Conservation (phyloP, 1,139 yeast genomes). For the Zygosaccharomyces pseudobailii region DNA sequence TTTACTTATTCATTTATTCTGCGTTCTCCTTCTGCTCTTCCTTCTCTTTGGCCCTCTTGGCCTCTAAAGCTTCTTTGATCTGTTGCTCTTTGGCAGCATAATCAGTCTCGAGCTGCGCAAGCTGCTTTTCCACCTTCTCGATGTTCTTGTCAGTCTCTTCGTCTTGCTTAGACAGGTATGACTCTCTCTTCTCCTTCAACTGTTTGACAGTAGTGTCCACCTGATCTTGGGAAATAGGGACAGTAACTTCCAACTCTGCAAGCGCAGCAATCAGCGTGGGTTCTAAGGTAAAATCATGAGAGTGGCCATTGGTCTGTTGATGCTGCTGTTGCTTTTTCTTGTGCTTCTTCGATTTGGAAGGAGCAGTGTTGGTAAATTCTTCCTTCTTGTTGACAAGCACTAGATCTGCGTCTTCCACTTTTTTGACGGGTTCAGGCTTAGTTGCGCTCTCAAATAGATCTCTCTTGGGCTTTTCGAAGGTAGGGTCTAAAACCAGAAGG, state of each 20-base stretch:
- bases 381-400: constrained; percentile 64
- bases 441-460: constrained; percentile 30
- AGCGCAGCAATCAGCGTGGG: constrained; percentile 76
- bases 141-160: constrained; percentile 74
- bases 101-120: constrained; percentile 51
- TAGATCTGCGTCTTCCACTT: constrained; percentile 57
- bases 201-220: constrained; percentile 60
- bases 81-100: constrained; percentile 36
- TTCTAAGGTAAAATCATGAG: constrained; percentile 64
- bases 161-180: constrained; percentile 70
- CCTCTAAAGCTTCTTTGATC: constrained; percentile 37
- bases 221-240: constrained; percentile 77
- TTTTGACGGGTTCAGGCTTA: constrained; percentile 37
- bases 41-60: constrained; percentile 30
- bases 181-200: constrained; percentile 69
- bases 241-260: constrained; percentile 68
- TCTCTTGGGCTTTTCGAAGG: constrained; percentile 56
- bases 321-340: constrained; percentile 45
- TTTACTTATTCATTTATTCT: constrained; percentile 3
- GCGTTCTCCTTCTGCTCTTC: constrained; percentile 17
- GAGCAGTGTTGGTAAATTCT: constrained; percentile 41
- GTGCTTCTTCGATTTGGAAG: constrained; percentile 51
- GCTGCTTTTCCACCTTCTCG: constrained; percentile 69
- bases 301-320: constrained; percentile 34
- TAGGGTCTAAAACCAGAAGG: constrained; percentile 71